Evolutionary conservation across 306 rosid species (phyloP).

Genomic region (Morella rubra): DNA sequence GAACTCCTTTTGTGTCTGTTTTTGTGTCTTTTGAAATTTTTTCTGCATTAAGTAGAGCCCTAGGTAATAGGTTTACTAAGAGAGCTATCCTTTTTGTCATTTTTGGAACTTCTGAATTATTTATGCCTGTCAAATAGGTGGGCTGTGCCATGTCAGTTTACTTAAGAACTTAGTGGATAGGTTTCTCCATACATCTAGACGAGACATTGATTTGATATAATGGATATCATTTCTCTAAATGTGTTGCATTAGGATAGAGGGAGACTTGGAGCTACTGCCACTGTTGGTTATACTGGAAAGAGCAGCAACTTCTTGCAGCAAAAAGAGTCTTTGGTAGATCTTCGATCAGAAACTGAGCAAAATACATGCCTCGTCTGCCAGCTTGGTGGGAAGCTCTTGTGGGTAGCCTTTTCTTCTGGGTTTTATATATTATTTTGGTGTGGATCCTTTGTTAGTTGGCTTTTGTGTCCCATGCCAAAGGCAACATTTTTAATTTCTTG

Average conservation of each 20-base stretch:
- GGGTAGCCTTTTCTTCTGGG: conserved; percentile 46
- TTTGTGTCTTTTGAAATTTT: no score
- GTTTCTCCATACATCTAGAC: conserved; percentile 2
- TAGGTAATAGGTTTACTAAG: neutral
- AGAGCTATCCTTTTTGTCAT: neutral
- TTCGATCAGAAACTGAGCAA: conserved; percentile 31
- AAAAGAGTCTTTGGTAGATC: conserved; percentile 38
- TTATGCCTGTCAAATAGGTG: neutral
- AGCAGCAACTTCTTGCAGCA: conserved; percentile 32
- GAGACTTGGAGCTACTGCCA: conserved; percentile 34
- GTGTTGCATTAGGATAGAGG: conserved; percentile 56
- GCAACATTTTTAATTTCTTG: neutral
- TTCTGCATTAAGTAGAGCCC: no score
- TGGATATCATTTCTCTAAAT: conserved; percentile 22
- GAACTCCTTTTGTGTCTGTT: no score
- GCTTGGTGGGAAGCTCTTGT: conserved; percentile 68
- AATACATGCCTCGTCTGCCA: conserved; percentile 57
- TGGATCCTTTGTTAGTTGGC: neutral
- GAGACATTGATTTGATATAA: conserved; percentile 19
- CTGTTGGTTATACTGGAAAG: conserved; percentile 26
- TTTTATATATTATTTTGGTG: conserved; percentile 28
- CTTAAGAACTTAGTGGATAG: neutral
- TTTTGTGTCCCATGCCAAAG: neutral
- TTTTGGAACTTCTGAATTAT: neutral
- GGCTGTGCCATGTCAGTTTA: neutral